These are phyloP conservation scores for Centella asiatica DNA, from an alignment of 129 eudicot genomes.

Conservation along the genomic window DNA sequence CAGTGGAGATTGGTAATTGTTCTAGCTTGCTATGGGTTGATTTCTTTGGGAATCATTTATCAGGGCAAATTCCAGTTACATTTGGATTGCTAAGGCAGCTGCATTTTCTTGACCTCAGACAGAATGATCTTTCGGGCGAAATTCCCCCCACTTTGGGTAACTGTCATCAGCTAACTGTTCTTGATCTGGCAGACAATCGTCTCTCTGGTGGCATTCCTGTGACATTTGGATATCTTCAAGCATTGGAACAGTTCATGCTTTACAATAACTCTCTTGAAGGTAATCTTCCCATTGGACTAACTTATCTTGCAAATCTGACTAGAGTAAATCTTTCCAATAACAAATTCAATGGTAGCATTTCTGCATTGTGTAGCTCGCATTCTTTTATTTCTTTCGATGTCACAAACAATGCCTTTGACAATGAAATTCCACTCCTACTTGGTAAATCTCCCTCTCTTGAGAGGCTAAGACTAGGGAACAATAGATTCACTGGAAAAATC, in stretches of 20 bases:
- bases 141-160: conserved; percentile 75
- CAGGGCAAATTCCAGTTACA: conserved; percentile 56
- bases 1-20: conserved; percentile 86
- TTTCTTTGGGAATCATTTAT: conserved; percentile 73
- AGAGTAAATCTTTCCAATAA: conserved; percentile 72
- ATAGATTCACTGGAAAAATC: conserved; percentile 51
- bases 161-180: conserved; percentile 54
- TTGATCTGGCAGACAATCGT: conserved; percentile 82
- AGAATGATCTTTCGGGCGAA: conserved; percentile 73
- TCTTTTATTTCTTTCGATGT: conserved; percentile 78
- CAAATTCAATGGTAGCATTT: conserved; percentile 65
- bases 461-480: conserved; percentile 67
- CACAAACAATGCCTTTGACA: conserved; percentile 60
- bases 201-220: conserved; percentile 74
- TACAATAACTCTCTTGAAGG: conserved; percentile 89
- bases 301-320: conserved; percentile 49
- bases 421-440: conserved; percentile 54
- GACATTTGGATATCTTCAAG: conserved; percentile 47
- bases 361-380: conserved; percentile 64
- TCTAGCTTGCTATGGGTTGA: conserved; percentile 87
- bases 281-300: conserved; percentile 56
- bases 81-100: conserved; percentile 65
- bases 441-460: conserved; percentile 59
- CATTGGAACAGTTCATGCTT: conserved; percentile 80
- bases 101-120: conserved; percentile 69